phyloP scores from a whole-genome alignment of 805 yeast species.

The Jamesozyma jinghongensis region DNA sequence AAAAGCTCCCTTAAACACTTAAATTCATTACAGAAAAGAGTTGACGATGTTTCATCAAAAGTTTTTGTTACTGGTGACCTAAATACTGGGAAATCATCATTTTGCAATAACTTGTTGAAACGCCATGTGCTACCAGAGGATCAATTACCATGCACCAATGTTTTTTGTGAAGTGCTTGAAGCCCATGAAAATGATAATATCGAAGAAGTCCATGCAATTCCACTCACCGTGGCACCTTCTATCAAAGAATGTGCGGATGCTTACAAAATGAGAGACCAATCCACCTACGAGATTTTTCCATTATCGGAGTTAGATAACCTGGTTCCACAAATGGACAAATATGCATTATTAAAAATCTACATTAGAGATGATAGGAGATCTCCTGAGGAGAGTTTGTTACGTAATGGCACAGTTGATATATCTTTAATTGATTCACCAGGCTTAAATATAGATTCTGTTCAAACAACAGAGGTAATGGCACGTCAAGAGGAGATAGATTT shows the following conservation, averaged over 20 bases:
- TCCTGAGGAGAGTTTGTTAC: slow-evolving; percentile 57
- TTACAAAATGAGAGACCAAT: slow-evolving; percentile 42
- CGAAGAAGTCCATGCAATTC: slow-evolving; percentile 92
- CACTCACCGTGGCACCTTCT: slow-evolving; percentile 36
- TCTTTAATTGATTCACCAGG: slow-evolving; percentile 97
- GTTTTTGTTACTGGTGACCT: slow-evolving; percentile 95
- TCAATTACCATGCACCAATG: slow-evolving; percentile 95
- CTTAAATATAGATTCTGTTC: slow-evolving; percentile 81
- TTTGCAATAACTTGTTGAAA: slow-evolving; percentile 81
- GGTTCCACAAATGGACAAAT: slow-evolving; percentile 66
- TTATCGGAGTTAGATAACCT: slow-evolving; percentile 54
- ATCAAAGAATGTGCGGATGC: slow-evolving; percentile 20
- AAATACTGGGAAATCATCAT: slow-evolving; percentile 92
- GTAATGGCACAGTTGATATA: slow-evolving; percentile 88
- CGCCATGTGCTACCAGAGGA: slow-evolving; percentile 82
- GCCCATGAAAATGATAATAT: slow-evolving; percentile 61
- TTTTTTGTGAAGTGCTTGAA: slow-evolving; percentile 90
- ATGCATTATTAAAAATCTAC: slow-evolving; percentile 67
- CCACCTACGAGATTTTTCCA: slow-evolving; percentile 51
- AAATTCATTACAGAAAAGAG: slow-evolving; percentile 62
- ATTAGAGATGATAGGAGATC: slow-evolving; percentile 59
- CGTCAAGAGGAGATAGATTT: slow-evolving; percentile 96
- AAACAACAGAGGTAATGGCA: slow-evolving; percentile 89
- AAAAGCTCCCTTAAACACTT: slow-evolving; percentile 59
- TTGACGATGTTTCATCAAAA: slow-evolving; percentile 85